Evolutionary conservation across 2,329 filamentous ascomycete species (phyloP).

Genomic region (Akanthomyces lecanii): DNA sequence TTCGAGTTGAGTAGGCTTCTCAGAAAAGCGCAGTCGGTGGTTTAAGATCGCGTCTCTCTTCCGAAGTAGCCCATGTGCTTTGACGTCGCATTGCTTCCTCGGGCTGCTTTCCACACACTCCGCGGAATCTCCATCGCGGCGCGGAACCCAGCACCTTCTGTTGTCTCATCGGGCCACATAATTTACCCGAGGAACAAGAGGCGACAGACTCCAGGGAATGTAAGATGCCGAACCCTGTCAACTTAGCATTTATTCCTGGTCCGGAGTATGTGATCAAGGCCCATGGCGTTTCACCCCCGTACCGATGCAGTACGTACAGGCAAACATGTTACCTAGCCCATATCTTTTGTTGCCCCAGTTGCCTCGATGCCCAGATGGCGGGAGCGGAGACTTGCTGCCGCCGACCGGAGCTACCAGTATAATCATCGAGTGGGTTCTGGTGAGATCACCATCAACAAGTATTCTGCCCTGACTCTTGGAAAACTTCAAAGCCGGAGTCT

Average conservation of each 20-base stretch:
- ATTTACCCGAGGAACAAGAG: no score
- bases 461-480: no score
- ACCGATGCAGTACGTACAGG: not conserved
- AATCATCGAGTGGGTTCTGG: no score
- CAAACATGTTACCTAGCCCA: not conserved
- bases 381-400: not conserved
- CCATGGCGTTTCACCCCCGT: not conserved
- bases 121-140: conserved; percentile 4
- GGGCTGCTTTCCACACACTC: not conserved
- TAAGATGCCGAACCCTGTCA: conserved; percentile 5
- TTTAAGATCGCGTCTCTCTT: no score
- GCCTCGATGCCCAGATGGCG: not conserved
- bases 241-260: no score
- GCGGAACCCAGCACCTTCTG: not conserved
- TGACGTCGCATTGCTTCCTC: not conserved
- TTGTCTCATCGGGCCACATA: not conserved
- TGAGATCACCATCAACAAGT: no score
- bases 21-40: no score
- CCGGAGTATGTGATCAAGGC: no score
- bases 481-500: not conserved
- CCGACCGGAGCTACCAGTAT: not conserved
- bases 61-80: not conserved
- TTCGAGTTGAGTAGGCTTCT: no score
- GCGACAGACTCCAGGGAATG: no score
- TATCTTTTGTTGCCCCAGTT: not conserved